phyloP scores from a whole-genome alignment of 305 asterid species.

The Fraxinus xanthoxyloides region DNA sequence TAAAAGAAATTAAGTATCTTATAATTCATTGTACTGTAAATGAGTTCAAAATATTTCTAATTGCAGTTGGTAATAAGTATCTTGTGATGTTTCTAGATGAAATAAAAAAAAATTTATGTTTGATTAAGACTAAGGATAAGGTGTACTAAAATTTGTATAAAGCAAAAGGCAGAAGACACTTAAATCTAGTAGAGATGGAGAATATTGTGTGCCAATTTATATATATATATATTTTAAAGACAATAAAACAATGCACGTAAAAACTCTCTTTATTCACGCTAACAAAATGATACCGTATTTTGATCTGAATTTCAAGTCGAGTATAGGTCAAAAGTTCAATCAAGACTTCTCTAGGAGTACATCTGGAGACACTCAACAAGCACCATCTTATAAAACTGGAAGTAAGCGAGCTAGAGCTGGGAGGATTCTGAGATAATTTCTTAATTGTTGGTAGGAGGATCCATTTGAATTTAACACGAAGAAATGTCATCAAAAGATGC shows the following conservation, averaged over 20 bases:
- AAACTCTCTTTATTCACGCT: not conserved
- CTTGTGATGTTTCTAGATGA: not conserved
- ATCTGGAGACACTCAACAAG: not conserved
- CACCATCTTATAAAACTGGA: not conserved
- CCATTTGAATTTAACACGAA: not conserved
- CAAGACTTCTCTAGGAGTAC: not conserved
- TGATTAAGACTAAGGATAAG: too few relatives aligned
- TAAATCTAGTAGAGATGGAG: not conserved
- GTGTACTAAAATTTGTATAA: too few relatives aligned
- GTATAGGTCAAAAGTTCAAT: not conserved
- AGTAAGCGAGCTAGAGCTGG: not conserved
- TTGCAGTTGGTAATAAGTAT: not conserved
- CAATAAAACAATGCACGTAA: not conserved
- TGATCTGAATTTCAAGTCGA: not conserved
- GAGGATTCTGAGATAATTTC: not conserved
- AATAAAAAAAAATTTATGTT: too few relatives aligned
- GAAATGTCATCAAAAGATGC: not conserved
- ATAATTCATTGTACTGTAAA: not conserved
- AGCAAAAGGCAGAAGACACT: not conserved
- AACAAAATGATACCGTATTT: not conserved
- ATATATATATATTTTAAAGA: not conserved
- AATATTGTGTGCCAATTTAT: not conserved
- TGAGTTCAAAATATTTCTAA: not conserved
- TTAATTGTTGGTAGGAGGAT: not conserved
- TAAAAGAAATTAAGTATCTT: not conserved